phyloP scores from a whole-genome alignment of 495 filamentous ascomycete genomes.

The Xylaria venustula region DNA sequence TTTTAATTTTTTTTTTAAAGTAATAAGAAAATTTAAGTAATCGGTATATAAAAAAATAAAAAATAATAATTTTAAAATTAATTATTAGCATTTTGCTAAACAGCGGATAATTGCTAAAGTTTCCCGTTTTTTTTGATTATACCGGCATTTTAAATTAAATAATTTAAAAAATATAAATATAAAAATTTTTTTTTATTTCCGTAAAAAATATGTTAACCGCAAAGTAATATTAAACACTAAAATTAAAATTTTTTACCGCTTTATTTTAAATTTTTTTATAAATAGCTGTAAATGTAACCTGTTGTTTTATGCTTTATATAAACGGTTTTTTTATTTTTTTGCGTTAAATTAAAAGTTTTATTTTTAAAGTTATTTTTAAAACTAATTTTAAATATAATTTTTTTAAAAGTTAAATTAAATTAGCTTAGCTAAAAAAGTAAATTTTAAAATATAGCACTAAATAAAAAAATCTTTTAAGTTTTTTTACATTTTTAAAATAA shows the following conservation, averaged over 20 bases:
- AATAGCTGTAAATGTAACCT: not conserved
- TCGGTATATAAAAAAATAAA: constrained; percentile 4
- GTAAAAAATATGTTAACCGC: no score
- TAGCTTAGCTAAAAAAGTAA: no score
- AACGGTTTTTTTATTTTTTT: not conserved
- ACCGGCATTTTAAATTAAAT: no score
- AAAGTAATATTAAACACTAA: no score
- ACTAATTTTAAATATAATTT: no score
- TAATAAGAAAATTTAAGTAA: no score
- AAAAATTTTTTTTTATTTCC: not conserved
- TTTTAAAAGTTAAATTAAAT: no score
- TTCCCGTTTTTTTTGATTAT: not conserved
- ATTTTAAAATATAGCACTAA: not conserved
- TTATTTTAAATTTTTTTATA: not conserved
- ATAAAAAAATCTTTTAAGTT: not conserved
- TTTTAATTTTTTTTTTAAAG: not conserved
- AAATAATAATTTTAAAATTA: not conserved
- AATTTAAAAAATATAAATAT: not conserved
- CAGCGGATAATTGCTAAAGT: not conserved
- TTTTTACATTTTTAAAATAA: not conserved
- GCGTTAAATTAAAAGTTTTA: no score
- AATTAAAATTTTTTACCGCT: no score
- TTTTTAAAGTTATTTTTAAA: no score
- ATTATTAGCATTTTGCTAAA: not conserved
- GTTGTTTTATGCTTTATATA: not conserved